Conservation (phyloP, 1,284 basidiomycete genomes). For the Omphalotus olearius region DNA sequence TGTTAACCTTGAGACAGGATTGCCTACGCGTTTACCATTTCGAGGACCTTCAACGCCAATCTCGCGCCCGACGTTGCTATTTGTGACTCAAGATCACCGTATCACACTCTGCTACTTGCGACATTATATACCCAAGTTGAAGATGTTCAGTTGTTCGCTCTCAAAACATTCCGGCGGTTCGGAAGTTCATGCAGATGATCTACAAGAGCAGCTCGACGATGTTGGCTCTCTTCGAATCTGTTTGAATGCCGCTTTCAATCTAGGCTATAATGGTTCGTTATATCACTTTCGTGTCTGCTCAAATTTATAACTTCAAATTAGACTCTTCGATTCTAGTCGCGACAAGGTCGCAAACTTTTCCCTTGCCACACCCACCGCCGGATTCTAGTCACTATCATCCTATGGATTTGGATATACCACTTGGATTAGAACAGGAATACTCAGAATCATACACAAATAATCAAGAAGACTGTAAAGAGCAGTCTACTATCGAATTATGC, state of each 20-base stretch:
- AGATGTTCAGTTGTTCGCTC: slow-evolving; percentile 47
- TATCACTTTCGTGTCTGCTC: not conserved
- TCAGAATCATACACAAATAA: slow-evolving; percentile 30
- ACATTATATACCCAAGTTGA: slow-evolving; percentile 33
- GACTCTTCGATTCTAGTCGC: slow-evolving; percentile 63
- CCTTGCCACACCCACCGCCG: slow-evolving; percentile 21
- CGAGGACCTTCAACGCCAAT: slow-evolving; percentile 49
- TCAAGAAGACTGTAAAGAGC: slow-evolving; percentile 62
- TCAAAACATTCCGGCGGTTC: slow-evolving; percentile 27
- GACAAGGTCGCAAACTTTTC: slow-evolving; percentile 50
- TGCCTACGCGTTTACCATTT: slow-evolving; percentile 42
- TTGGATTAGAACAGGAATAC: slow-evolving; percentile 31
- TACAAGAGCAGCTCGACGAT: slow-evolving; percentile 29
- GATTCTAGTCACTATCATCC: slow-evolving; percentile 28
- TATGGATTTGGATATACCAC: slow-evolving; percentile 41
- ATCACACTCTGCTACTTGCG: slow-evolving; percentile 47
- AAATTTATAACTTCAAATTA: slow-evolving; percentile 21
- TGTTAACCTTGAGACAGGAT: slow-evolving; percentile 32
- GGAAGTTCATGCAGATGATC: slow-evolving; percentile 28
- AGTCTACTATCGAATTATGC: slow-evolving; percentile 54
- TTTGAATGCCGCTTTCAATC: slow-evolving; percentile 55
- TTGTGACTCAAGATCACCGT: slow-evolving; percentile 55
- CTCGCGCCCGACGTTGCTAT: slow-evolving; percentile 44
- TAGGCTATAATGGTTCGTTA: slow-evolving; percentile 55
- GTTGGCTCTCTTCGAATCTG: slow-evolving; percentile 47